A percentile compares a stretch with the other conserved stretches of the same genome.
phyloP scores from a whole-genome alignment of 1,139 yeast species.

The Saccharomyces hybrid region DNA sequence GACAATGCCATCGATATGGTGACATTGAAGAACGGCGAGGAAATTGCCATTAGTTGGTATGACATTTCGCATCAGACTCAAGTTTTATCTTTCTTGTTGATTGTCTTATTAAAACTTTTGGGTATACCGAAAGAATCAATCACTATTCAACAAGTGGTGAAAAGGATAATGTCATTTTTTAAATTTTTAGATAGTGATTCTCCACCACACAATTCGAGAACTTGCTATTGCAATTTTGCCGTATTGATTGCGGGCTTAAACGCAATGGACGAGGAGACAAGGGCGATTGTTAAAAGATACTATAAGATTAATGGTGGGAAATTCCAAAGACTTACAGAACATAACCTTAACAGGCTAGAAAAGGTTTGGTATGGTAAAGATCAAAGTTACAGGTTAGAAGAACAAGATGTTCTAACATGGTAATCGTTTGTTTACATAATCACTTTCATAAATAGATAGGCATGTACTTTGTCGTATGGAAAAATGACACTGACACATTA shows the following conservation, averaged over 20 bases:
- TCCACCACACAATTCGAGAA: slow-evolving; percentile 30
- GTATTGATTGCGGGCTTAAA: slow-evolving; percentile 54
- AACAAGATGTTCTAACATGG: slow-evolving; percentile 33
- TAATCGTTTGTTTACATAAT: slow-evolving; percentile 7
- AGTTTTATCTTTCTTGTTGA: slow-evolving; percentile 42
- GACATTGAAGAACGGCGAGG: slow-evolving; percentile 28
- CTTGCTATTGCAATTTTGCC: slow-evolving; percentile 52
- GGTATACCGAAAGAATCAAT: slow-evolving; percentile 43
- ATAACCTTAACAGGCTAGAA: slow-evolving; percentile 29
- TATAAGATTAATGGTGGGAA: slow-evolving; percentile 27
- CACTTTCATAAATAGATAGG: background rate
- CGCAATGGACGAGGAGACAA: slow-evolving; percentile 40
- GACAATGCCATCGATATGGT: slow-evolving; percentile 34
- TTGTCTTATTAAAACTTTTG: slow-evolving; percentile 40
- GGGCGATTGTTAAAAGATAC: slow-evolving; percentile 37
- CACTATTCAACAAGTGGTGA: slow-evolving; percentile 45
- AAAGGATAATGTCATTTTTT: slow-evolving; percentile 38
- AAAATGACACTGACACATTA: background rate
- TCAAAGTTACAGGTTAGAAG: slow-evolving; percentile 23
- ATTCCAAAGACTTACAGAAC: slow-evolving; percentile 29
- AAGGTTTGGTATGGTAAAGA: slow-evolving; percentile 30
- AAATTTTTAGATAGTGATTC: slow-evolving; percentile 34
- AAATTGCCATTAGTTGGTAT: slow-evolving; percentile 51
- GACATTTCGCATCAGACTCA: slow-evolving; percentile 59
- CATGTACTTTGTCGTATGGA: background rate